phyloP scores from a whole-genome alignment of 805 yeast genomes.

The Wickerhamiella azyma region DNA sequence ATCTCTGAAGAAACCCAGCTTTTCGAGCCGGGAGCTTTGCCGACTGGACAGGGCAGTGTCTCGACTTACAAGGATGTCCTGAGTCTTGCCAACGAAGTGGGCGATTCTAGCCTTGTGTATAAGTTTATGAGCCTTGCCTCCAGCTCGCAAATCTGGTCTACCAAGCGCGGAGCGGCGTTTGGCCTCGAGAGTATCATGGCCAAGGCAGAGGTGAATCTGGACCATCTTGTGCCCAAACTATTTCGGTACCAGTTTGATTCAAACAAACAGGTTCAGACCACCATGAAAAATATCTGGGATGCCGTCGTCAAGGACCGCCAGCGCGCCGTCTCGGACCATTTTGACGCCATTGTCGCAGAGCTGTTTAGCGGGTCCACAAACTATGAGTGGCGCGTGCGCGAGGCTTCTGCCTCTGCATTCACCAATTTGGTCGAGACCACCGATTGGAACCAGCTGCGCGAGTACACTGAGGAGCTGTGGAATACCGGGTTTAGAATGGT shows the following conservation, averaged over 20 bases:
- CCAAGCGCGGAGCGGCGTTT: constrained; percentile 86
- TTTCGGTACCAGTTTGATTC: constrained; percentile 84
- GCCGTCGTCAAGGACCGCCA: constrained; percentile 47
- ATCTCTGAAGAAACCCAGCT: constrained; percentile 68
- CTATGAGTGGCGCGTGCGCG: constrained; percentile 86
- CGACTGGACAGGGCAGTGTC: constrained; percentile 72
- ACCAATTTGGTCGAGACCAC: constrained; percentile 46
- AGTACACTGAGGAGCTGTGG: constrained; percentile 49
- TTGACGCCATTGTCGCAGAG: constrained; percentile 48
- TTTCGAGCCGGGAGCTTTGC: constrained; percentile 69
- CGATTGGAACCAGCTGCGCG: constrained; percentile 9
- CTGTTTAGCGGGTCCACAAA: constrained; percentile 55
- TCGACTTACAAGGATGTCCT: constrained; percentile 86
- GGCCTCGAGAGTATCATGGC: constrained; percentile 80
- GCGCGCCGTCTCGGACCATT: constrained; percentile 40
- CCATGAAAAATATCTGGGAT: constrained; percentile 86
- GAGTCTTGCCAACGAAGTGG: constrained; percentile 81
- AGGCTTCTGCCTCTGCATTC: constrained; percentile 67
- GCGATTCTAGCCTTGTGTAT: constrained; percentile 87
- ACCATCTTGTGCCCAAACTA: constrained; percentile 65
- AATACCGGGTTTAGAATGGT: constrained; percentile 71
- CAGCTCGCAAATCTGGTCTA: constrained; percentile 79
- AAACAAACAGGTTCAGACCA: constrained; percentile 50
- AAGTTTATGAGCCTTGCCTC: constrained; percentile 88
- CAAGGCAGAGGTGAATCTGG: constrained; percentile 54